These are phyloP conservation scores for Corymbia calophylla DNA, from an alignment of 441 rosid genomes.

Conservation along the genomic window DNA sequence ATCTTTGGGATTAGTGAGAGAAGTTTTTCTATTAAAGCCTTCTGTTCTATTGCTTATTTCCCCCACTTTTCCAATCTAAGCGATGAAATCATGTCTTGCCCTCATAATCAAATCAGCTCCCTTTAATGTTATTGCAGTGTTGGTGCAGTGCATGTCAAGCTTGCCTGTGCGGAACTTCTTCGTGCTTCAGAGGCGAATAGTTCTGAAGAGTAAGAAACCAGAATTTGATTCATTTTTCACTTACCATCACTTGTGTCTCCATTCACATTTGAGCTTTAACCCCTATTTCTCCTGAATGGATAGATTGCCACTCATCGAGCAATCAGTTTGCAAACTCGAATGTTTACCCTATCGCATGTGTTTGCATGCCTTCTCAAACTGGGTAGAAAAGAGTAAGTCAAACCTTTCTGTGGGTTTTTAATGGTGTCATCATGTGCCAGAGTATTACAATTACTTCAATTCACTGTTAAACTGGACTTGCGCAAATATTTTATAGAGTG, in stretches of 20 bases:
- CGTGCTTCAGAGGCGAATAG: conserved; percentile 5
- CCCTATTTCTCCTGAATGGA: not conserved
- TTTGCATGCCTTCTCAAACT: not conserved
- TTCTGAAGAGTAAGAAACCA: conserved; percentile 1
- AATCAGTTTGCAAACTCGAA: not conserved
- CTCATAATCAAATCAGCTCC: not conserved
- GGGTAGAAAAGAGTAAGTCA: not conserved
- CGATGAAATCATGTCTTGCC: not conserved
- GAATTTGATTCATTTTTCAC: not conserved
- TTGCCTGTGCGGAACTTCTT: conserved; percentile 7
- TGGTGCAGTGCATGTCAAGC: conserved; percentile 1
- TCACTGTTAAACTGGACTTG: not conserved
- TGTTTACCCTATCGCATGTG: not conserved
- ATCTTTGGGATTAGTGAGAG: not conserved
- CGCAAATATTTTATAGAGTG: not conserved
- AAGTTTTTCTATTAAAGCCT: not conserved
- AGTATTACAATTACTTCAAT: not conserved
- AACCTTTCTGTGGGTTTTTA: not conserved
- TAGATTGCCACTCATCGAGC: not conserved
- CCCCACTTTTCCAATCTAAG: not conserved
- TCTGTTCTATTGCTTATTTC: not conserved
- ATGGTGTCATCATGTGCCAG: not conserved
- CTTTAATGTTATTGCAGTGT: not conserved
- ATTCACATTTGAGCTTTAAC: not conserved
- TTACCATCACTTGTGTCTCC: not conserved